Base-by-base conservation (phyloP, 1,139 yeast species). In the Geotrichum australiense region DNA sequence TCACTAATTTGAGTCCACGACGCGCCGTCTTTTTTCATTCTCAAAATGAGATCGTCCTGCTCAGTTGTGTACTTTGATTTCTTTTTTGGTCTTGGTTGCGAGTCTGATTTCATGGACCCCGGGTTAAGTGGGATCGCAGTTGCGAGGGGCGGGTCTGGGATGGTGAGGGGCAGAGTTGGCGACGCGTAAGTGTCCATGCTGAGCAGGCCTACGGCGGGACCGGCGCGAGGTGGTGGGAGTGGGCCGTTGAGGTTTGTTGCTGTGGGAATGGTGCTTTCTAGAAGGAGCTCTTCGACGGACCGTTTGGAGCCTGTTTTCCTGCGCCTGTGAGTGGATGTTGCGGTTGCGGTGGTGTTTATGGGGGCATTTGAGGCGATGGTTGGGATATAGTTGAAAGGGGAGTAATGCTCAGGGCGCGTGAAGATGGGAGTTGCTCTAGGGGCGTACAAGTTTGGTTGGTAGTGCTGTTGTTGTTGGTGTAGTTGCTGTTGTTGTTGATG, bases 1-100 rank as follows among this genome's bases (percentile, higher is more conserved):
- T 77, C 78, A 0, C 89, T 87, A 39, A 82, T 82, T 50, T 80
- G 86, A 5, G 74, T 78, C 93, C 93, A 82, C 3, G 76, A 65
- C 50, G 73, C 74, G 21, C 89, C 87, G 42, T 71, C 71, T 44
- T 69, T 69, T 58, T 82, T 82, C 55, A 82, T 58, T 28, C 66
- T 64, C 11, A 82, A 70, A 37, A 82, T 82, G 61, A 77, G 53
- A 2, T 72, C 74, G 56, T 82, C 93, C 58, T 82, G 93, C 45
- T 75, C 78, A 47, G 71, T 67, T 19, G 83, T 68, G 57, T 79
- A 81, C 56, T 81, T 81, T 12, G 84, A 77, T 54, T 73, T 74
- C 40, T 85, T 66, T 52, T 73, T 74, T 10, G 74, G 68, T 34
- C 83, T 62, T 43, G 74, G 75, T 25, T 70, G 71, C 14, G 66